Evolutionary conservation across 1,284 basidiomycete species (phyloP), one percentile per base, ranked within the genome.

Genomic region (Cryptococcus sp.): DNA sequence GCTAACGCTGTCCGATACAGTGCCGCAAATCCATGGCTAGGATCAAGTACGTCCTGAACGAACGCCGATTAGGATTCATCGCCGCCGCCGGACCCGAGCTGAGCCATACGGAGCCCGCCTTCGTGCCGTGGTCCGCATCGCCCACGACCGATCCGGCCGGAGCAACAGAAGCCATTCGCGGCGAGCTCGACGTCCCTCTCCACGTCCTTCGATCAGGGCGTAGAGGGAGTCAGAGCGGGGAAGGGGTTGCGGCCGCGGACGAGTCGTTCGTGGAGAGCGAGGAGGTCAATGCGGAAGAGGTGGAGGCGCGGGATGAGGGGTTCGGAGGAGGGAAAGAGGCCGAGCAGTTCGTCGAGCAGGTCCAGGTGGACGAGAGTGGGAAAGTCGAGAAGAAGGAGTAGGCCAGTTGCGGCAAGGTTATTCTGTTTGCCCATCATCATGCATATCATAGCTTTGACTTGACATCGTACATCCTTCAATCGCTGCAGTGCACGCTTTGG

Each of bases 11-110:
- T 19, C 7, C 40, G 13, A 25, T 19, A 4, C 51, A 97, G 94
- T 89, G 88, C 75, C 88, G 90, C 50, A 96, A 94, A 81, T 88
- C 91, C n/a, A 96, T 97, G 92, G 92, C 92, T 20, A 87, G 92
- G 46, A 93, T 98, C 79, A 99, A 99, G 78, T 87, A 86, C 65
- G 88, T 98, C 16, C 81, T 98, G 55, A 93, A 93, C 73, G 95
- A 99, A 76, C 87, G 95, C 47, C 85, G 93, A 45, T 78, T 93
- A 16, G 92, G 91, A 7, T 89, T 93, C 27, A 75, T 82, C 47
- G 77, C 83, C n/a, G 82, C 80, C 79, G 90, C 80, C 83, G 86
- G 61, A 17, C 71, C 72, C 5, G 50, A 56, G 16, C 40, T 63
- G 41, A 31, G 61, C 8, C 31, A 35, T 35, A 17, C 57, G 19